A percentile compares a stretch with the other conserved stretches of the same genome.
These are phyloP conservation scores for Neurospora sp. DNA, from an alignment of 495 filamentous ascomycete genomes.

Conservation along the genomic window DNA sequence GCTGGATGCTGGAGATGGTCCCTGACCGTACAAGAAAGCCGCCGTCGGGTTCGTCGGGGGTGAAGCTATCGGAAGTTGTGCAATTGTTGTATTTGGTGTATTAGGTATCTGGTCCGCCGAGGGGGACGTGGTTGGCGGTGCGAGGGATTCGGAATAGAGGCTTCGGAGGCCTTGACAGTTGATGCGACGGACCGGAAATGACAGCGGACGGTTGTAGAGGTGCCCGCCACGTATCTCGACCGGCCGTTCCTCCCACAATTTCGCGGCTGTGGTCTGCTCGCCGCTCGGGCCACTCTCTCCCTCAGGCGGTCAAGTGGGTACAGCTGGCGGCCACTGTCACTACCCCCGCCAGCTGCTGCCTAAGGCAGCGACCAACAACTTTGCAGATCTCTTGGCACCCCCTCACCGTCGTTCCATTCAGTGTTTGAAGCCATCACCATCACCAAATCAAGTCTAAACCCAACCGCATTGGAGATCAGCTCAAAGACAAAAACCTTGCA, in stretches of 20 bases:
- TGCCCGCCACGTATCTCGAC: slow-evolving; percentile 24
- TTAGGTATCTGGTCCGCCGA: not conserved
- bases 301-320: not conserved
- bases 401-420: not conserved
- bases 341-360: not conserved
- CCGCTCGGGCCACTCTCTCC: not conserved
- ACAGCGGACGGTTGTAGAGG: slow-evolving; percentile 1
- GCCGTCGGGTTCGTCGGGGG: not conserved
- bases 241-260: slow-evolving; percentile 17
- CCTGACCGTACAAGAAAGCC: slow-evolving; percentile 7
- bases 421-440: not conserved
- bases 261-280: slow-evolving; percentile 24
- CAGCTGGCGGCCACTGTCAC: not conserved
- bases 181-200: not conserved
- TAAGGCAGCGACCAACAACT: not conserved
- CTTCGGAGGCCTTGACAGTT: not conserved
- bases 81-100: not conserved
- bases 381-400: not conserved
- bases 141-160: not conserved
- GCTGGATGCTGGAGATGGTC: slow-evolving; percentile 1
- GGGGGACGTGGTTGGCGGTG: not conserved
- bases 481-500: not conserved
- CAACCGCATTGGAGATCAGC: not conserved
- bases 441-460: not conserved
- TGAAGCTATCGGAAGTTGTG: not conserved